Base-by-base conservation (phyloP, 116 monocot species). In the Trichopus zeylanicus region DNA sequence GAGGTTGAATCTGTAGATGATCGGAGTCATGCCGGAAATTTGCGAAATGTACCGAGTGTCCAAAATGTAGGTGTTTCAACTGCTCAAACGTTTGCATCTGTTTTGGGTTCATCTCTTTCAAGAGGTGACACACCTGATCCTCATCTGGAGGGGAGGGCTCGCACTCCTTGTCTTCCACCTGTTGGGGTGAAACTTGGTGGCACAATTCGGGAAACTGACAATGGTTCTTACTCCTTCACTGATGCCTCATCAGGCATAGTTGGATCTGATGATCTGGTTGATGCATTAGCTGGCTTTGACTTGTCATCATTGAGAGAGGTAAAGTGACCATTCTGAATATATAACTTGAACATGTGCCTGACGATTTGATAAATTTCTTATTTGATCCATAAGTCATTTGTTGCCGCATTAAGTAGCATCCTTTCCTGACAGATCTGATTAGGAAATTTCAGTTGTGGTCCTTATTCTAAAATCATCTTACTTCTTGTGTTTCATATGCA, bases 201-300 rank as follows among this genome's bases (percentile, higher is more conserved):
- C 4, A 46, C 10, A 24, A 65, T 65, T 27, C 51, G 59, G 65
- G 53, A 63, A 51, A 59, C 28, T n/a, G 18, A 18, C 19, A 65
- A 56, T 58, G 51, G 30, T 48, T 56, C 74, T 26, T 53, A 53
- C 19, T 65, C 70, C 8, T 67, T 78, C 39, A 72, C 58, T 76
- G 42, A 22, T 59, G 39, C 18, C 22, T 57, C 80, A 18, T 67
- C 80, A n/a, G n/a, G n/a, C n/a, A n/a, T n/a, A n/a, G n/a, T n/a
- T n/a, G n/a, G n/a, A n/a, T n/a, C n/a, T n/a, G 22, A 63, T 64
- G 76, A 89, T 78, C 61, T 85, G 68, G 58, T 76, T 56, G 55
- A 68, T 67, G 75, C 85, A 65, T 72, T 89, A 62, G 77, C 78
- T 32, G 60, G 46, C 56, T 62, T 90, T 67, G 67, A 53, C 28